Evolutionary conservation across 2,329 filamentous ascomycete genomes (phyloP).

Genomic region (Fusarium succisae): DNA sequence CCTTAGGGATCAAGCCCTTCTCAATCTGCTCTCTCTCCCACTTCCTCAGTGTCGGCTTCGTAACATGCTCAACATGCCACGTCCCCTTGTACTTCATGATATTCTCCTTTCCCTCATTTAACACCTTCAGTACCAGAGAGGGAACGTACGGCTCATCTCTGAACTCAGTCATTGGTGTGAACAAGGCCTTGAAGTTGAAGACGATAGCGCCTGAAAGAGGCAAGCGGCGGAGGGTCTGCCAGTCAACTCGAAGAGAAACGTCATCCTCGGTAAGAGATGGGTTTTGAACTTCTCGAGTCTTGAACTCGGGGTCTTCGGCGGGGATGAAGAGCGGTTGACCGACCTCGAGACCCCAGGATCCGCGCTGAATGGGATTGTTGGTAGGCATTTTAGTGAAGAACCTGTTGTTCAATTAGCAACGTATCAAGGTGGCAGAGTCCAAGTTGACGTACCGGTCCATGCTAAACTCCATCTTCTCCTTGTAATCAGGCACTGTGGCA

Average conservation of each 20-base stretch:
- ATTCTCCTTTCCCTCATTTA: conserved; percentile 67
- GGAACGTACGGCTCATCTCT: conserved; percentile 78
- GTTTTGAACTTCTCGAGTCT: conserved; percentile 66
- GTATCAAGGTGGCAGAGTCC: rapidly evolving
- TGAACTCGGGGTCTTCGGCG: conserved; percentile 71
- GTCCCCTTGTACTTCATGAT: conserved; percentile 85
- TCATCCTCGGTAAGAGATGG: conserved; percentile 65
- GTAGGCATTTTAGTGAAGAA: conserved; percentile 83
- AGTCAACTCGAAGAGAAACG: conserved; percentile 80
- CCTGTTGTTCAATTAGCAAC: conserved; percentile 50
- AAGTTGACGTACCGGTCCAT: conserved; percentile 74
- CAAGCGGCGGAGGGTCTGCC: conserved; percentile 84
- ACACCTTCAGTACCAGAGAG: conserved; percentile 70
- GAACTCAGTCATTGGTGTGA: conserved; percentile 77
- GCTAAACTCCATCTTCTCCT: conserved; percentile 86
- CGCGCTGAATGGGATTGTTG: conserved; percentile 80
- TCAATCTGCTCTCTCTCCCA: conserved; percentile 74
- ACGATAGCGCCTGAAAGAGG: conserved; percentile 79
- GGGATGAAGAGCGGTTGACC: conserved; percentile 80
- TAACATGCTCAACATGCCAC: conserved; percentile 80
- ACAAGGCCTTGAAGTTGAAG: conserved; percentile 90
- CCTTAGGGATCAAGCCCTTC: conserved; percentile 65
- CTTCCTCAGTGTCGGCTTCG: conserved; percentile 69
- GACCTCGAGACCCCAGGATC: conserved; percentile 84
- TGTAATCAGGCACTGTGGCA: conserved; percentile 79